A percentile compares a stretch with the other conserved stretches of the same genome.
Evolutionary conservation across 1,284 basidiomycete species (phyloP).

Genomic region (Kwoniella shivajii): DNA sequence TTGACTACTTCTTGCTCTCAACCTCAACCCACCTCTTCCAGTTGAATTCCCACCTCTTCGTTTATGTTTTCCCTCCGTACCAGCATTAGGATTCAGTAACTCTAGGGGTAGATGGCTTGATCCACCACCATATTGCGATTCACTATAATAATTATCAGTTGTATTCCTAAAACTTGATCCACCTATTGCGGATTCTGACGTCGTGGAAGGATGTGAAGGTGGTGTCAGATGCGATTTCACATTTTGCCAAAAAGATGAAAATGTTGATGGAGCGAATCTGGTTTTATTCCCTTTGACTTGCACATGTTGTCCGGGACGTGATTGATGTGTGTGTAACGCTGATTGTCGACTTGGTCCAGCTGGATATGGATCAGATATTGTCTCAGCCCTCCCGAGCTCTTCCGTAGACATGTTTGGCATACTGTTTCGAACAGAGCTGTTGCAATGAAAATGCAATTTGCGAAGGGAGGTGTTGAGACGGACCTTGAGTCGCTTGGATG

Average conservation of each 20-base stretch:
- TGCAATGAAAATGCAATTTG: not conserved
- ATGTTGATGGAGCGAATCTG: conserved; percentile 28
- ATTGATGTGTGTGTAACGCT: conserved; percentile 8
- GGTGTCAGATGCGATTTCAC: conserved; percentile 31
- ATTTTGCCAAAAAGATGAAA: conserved; percentile 22
- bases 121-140: not conserved
- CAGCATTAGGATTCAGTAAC: conserved; percentile 28
- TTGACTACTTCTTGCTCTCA: conserved; percentile 13
- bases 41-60: conserved; percentile 1
- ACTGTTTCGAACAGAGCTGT: not conserved
- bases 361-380: conserved; percentile 10
- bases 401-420: conserved; percentile 6
- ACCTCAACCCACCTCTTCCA: conserved; percentile 12
- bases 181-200: conserved; percentile 39
- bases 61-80: conserved; percentile 25
- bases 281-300: conserved; percentile 14
- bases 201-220: conserved; percentile 43
- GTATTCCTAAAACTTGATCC: conserved; percentile 20
- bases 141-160: conserved; percentile 25
- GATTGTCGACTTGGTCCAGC: conserved; percentile 11
- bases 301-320: not conserved
- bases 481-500: no score
- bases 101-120: conserved; percentile 25
- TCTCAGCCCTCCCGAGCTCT: conserved; percentile 9
- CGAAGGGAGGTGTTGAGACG: no score